Percentiles rank a stretch among this genome's conserved stretches.
Conservation (phyloP, 805 yeast genomes). For the Cyberlindnera bimundalis region DNA sequence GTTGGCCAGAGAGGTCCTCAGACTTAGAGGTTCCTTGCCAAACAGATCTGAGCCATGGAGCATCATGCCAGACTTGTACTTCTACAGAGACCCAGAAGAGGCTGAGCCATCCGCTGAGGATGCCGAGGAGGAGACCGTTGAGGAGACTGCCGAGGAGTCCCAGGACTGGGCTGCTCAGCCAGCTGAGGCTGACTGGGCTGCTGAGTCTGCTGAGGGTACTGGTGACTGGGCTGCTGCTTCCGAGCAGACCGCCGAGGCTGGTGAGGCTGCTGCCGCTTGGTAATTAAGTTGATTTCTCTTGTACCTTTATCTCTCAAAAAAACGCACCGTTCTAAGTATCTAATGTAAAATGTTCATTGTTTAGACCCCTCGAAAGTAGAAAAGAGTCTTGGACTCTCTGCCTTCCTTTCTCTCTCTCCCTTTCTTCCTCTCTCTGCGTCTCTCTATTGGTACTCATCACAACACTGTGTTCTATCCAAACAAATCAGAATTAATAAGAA, state of each 20-base stretch:
- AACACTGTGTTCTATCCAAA: too few species aligned
- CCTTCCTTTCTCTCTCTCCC: too few species aligned
- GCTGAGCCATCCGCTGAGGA: conserved; percentile 74
- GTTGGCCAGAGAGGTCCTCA: conserved; percentile 97
- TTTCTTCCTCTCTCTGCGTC: too few species aligned
- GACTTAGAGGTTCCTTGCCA: conserved; percentile 97
- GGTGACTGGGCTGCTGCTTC: conserved; percentile 55
- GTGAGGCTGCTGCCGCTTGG: conserved; percentile 29
- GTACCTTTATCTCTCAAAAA: conserved; percentile 12
- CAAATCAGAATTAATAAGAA: too few species aligned
- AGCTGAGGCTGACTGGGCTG: conserved; percentile 76
- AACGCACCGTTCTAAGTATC: conserved; percentile 20
- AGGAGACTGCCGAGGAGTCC: conserved; percentile 51
- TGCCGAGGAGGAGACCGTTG: conserved; percentile 49
- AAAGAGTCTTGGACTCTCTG: too few species aligned
- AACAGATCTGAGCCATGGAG: conserved; percentile 97
- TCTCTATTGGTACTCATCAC: too few species aligned
- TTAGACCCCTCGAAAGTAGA: conserved; percentile 8
- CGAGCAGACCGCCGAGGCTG: conserved; percentile 31
- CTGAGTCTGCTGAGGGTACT: conserved; percentile 60
- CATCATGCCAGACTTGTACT: conserved; percentile 99
- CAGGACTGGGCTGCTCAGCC: conserved; percentile 70
- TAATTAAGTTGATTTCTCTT: conserved; percentile 20
- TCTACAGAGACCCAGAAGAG: conserved; percentile 99
- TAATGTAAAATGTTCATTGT: conserved; percentile 27